These are phyloP conservation scores for Neoboletus magnificus DNA, from an alignment of 768 basidiomycete genomes.

Conservation along the genomic window DNA sequence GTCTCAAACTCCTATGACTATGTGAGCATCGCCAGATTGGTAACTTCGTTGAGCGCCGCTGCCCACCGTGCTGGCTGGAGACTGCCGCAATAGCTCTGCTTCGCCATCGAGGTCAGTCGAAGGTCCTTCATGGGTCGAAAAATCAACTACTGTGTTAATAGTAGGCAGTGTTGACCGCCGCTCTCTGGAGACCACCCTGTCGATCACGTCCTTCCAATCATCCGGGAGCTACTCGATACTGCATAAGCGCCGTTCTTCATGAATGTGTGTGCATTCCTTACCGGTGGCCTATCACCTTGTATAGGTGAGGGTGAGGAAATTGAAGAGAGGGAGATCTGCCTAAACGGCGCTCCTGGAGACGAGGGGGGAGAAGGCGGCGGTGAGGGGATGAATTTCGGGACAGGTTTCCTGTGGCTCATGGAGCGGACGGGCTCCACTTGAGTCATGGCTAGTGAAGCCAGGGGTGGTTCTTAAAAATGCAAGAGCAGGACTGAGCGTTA, in stretches of 20 bases:
- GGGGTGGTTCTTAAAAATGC: slow-evolving; percentile 3
- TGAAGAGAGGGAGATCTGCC: slow-evolving; percentile 30
- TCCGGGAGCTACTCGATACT: slow-evolving; percentile 27
- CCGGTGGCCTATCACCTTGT: slow-evolving; percentile 30
- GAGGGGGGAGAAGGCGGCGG: slow-evolving; percentile 44
- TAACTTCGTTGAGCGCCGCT: slow-evolving; percentile 25
- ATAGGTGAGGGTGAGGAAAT: slow-evolving; percentile 20
- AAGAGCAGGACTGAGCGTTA: slow-evolving; percentile 11
- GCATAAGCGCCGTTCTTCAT: slow-evolving; percentile 4
- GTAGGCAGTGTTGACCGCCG: slow-evolving; percentile 30
- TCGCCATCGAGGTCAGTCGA: slow-evolving; percentile 25
- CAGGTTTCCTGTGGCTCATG: slow-evolving; percentile 71
- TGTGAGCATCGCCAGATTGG: slow-evolving; percentile 25
- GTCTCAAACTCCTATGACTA: slow-evolving; percentile 33
- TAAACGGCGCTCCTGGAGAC: slow-evolving; percentile 33
- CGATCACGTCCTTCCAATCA: slow-evolving; percentile 36
- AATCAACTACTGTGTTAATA: slow-evolving; percentile 33
- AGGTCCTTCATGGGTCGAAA: slow-evolving; percentile 24
- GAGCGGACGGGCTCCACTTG: slow-evolving; percentile 29
- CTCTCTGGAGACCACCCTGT: slow-evolving; percentile 32
- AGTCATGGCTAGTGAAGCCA: slow-evolving; percentile 22
- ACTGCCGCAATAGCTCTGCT: slow-evolving; percentile 30
- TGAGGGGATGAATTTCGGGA: slow-evolving; percentile 63
- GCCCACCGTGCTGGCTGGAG: slow-evolving; percentile 35
- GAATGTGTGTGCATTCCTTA: slow-evolving; percentile 15